These are phyloP conservation scores for Pseudopyricularia javanii DNA, from an alignment of 2,329 filamentous ascomycete species.

Conservation along the genomic window DNA sequence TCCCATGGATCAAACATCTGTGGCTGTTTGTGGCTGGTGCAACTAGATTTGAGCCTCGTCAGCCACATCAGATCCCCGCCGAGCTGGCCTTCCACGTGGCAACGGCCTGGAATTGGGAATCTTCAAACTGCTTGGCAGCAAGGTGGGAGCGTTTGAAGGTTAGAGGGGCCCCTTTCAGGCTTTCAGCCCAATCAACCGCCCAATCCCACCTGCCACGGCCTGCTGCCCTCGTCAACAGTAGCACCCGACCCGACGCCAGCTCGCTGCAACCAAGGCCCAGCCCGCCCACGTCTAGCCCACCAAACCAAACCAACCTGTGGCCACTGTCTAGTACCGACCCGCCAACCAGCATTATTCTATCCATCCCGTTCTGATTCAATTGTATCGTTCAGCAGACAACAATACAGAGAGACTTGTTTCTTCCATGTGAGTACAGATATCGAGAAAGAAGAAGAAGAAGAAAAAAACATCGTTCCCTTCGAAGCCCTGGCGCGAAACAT, in stretches of 20 bases:
- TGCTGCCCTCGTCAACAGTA: not conserved
- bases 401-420: not conserved
- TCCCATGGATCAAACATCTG: not conserved
- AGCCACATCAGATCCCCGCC: not conserved
- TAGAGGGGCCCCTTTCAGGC: not conserved
- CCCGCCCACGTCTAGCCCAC: not conserved
- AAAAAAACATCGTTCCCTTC: too few relatives aligned
- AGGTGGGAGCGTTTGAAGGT: not conserved
- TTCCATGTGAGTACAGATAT: not conserved
- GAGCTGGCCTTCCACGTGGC: not conserved
- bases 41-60: not conserved
- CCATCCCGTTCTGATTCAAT: not conserved
- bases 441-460: too few relatives aligned
- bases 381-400: not conserved
- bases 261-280: not conserved
- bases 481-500: not conserved
- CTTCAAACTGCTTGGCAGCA: not conserved
- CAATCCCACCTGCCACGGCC: not conserved
- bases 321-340: too few relatives aligned
- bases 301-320: not conserved
- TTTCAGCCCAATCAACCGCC: not conserved
- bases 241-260: not conserved
- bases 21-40: not conserved
- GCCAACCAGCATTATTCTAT: not conserved
- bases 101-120: slow-evolving; percentile 2